phyloP scores from a whole-genome alignment of 2,329 filamentous ascomycete species.

The Diaporthe nobilis region DNA sequence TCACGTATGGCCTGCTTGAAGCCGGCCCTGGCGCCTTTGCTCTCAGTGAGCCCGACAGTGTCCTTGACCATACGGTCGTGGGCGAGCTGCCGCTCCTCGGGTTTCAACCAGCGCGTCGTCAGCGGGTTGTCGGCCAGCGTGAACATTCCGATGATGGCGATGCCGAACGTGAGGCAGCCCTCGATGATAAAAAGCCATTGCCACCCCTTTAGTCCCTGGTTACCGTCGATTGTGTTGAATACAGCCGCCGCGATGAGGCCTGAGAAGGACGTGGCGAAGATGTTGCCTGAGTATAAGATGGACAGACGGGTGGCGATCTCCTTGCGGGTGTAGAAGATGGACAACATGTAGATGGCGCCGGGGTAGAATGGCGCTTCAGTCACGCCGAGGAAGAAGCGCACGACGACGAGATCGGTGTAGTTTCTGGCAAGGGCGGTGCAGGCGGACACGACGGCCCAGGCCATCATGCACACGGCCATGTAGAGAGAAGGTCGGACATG shows the following conservation, averaged over 20 bases:
- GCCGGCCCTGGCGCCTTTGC: not conserved
- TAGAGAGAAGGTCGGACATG: slow-evolving; percentile 51
- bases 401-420: slow-evolving; percentile 57
- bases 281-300: slow-evolving; percentile 70
- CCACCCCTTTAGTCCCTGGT: slow-evolving; percentile 55
- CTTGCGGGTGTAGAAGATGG: slow-evolving; percentile 75
- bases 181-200: slow-evolving; percentile 52
- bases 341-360: slow-evolving; percentile 66
- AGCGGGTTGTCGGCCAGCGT: slow-evolving; percentile 16
- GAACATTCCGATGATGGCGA: slow-evolving; percentile 47
- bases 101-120: slow-evolving; percentile 30
- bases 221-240: slow-evolving; percentile 66
- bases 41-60: not conserved
- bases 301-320: slow-evolving; percentile 75
- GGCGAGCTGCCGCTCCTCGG: slow-evolving; percentile 23
- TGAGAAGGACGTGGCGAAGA: slow-evolving; percentile 78
- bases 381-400: slow-evolving; percentile 59
- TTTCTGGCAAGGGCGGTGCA: slow-evolving; percentile 57
- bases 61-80: slow-evolving; percentile 28
- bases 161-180: slow-evolving; percentile 47
- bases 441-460: slow-evolving; percentile 52
- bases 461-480: slow-evolving; percentile 53
- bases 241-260: slow-evolving; percentile 75
- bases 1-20: slow-evolving; percentile 17
- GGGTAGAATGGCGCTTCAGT: slow-evolving; percentile 57